Conservation (phyloP, 2,329 filamentous ascomycete genomes). For the Penicillium polonicum region DNA sequence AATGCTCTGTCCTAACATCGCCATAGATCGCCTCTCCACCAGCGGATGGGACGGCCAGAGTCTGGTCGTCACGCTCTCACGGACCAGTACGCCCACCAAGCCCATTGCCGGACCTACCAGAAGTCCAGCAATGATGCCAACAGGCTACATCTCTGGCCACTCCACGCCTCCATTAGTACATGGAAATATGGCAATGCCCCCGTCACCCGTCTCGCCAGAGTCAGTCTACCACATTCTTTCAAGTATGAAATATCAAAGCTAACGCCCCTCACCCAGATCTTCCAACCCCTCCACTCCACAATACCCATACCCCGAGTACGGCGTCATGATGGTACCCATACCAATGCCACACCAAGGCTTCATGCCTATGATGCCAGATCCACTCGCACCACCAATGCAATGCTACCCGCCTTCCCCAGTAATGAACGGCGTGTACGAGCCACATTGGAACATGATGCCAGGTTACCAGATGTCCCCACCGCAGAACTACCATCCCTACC, state of each 20-base stretch:
- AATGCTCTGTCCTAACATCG: conserved; percentile 12
- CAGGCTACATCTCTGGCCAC: conserved; percentile 32
- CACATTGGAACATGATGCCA: conserved; percentile 29
- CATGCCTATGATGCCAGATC: conserved; percentile 31
- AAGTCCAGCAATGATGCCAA: conserved; percentile 34
- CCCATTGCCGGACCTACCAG: conserved; percentile 45
- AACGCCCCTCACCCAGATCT: conserved; percentile 16
- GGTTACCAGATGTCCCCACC: conserved; percentile 29
- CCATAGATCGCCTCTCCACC: conserved; percentile 41
- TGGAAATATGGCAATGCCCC: conserved; percentile 31
- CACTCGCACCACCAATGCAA: conserved; percentile 17
- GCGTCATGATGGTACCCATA: conserved; percentile 25
- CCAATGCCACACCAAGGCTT: conserved; percentile 21
- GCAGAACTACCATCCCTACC: conserved; percentile 8
- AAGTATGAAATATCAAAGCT: neutral
- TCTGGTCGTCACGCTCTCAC: conserved; percentile 43
- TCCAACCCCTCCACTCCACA: conserved; percentile 21
- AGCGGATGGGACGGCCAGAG: conserved; percentile 47
- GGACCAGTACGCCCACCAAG: conserved; percentile 41
- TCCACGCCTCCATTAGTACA: conserved; percentile 34
- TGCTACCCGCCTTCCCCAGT: conserved; percentile 32
- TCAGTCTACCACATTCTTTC: conserved; percentile 20
- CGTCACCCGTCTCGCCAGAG: conserved; percentile 40
- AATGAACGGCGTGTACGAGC: conserved; percentile 29
- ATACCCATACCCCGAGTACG: conserved; percentile 30